These are phyloP conservation scores for Penstemon barbatus DNA, from an alignment of 257 asterid species.

Conservation along the genomic window DNA sequence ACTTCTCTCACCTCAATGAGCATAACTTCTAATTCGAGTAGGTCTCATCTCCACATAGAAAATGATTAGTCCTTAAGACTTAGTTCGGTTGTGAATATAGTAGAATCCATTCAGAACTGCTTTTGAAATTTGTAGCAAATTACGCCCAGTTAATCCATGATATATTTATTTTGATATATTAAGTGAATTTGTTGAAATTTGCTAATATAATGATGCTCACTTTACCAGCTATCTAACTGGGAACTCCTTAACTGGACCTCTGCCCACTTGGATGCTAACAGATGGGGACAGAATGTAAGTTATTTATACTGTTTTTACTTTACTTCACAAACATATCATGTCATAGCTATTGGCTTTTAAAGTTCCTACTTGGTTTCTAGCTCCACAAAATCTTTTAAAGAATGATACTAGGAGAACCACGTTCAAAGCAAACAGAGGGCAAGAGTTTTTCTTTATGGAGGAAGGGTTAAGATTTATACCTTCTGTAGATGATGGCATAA, in stretches of 20 bases:
- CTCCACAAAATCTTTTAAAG: too few relatives aligned
- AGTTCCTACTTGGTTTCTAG: too few relatives aligned
- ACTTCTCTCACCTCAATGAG: background rate
- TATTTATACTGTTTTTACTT: background rate
- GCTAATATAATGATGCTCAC: constrained; percentile 20
- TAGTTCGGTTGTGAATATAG: background rate
- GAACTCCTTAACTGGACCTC: constrained; percentile 47
- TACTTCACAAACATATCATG: too few relatives aligned
- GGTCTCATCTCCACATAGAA: constrained; percentile 9
- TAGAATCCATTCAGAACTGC: background rate
- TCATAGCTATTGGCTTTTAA: too few relatives aligned
- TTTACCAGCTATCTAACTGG: constrained; percentile 59
- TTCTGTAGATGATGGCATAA: too few relatives aligned
- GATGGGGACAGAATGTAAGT: constrained; percentile 48
- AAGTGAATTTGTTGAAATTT: background rate
- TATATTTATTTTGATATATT: background rate
- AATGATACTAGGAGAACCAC: too few relatives aligned
- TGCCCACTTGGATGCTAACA: constrained; percentile 56
- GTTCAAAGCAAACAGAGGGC: too few relatives aligned
- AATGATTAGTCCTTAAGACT: background rate
- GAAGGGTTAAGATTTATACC: too few relatives aligned
- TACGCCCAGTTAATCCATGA: constrained; percentile 12
- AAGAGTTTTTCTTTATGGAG: too few relatives aligned
- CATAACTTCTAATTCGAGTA: background rate
- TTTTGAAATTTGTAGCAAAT: background rate